These are phyloP conservation scores for Orbilia javanica DNA, from an alignment of 2,329 filamentous ascomycete genomes.

Conservation along the genomic window DNA sequence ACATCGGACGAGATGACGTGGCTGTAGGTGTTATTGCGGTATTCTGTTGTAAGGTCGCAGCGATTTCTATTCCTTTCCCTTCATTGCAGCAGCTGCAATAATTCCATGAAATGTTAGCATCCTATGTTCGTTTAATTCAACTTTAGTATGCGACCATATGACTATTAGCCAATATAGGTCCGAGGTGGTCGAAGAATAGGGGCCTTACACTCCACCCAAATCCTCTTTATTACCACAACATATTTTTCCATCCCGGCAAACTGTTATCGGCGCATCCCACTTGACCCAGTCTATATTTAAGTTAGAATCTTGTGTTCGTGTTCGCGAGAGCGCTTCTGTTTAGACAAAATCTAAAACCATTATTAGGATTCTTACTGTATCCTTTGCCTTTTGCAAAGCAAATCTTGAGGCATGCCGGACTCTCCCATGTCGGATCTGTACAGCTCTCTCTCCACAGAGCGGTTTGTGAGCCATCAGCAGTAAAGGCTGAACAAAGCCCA, in stretches of 20 bases:
- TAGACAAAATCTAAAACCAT: no score
- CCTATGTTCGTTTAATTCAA: no score
- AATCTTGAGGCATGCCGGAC: slow-evolving; percentile 59
- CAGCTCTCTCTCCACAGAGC: slow-evolving; percentile 60
- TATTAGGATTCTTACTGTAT: slow-evolving; percentile 27
- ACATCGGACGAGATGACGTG: no score
- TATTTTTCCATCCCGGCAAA: slow-evolving; percentile 32
- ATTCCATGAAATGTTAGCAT: no score
- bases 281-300: slow-evolving; percentile 25
- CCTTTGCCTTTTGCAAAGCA: slow-evolving; percentile 30
- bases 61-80: no score
- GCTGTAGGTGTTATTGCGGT: no score
- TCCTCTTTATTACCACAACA: slow-evolving; percentile 1
- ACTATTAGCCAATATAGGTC: no score
- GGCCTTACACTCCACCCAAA: slow-evolving; percentile 30
- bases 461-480: not conserved
- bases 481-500: slow-evolving; percentile 6
- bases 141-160: no score
- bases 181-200: slow-evolving; percentile 1
- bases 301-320: not conserved
- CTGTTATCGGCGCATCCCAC: slow-evolving; percentile 28
- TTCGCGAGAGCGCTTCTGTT: not conserved
- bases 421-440: slow-evolving; percentile 61
- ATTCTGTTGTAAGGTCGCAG: no score
- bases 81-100: no score